Conservation (phyloP, 352 stramenopile species). For the Lagenidium sp. region DNA sequence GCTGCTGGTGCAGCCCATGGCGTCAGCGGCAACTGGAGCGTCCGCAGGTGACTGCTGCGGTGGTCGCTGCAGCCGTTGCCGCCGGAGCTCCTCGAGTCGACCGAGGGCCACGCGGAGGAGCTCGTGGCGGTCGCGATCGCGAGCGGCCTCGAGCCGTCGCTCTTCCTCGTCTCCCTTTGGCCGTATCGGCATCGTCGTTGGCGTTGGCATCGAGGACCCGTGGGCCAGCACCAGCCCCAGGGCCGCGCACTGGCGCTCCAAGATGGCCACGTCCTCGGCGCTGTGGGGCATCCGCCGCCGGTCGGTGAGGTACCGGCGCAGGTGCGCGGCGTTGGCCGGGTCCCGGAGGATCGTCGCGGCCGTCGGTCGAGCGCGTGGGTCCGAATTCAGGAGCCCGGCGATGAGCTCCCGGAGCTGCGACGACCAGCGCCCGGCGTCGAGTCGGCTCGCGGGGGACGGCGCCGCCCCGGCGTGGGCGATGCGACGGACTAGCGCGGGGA, state of each 20-base stretch:
- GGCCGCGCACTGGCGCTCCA: conserved; percentile 12
- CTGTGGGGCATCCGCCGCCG: not conserved
- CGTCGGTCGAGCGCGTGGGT: conserved; percentile 20
- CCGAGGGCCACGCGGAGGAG: conserved; percentile 27
- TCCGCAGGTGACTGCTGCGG: not conserved
- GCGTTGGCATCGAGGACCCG: not conserved
- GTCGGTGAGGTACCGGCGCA: conserved; percentile 21
- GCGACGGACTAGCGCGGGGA: conserved; percentile 38
- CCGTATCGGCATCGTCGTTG: not conserved
- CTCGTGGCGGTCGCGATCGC: conserved; percentile 30
- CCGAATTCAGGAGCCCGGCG: conserved; percentile 25
- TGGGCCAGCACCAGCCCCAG: conserved; percentile 5
- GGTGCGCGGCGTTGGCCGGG: conserved; percentile 14
- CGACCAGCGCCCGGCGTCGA: no score
- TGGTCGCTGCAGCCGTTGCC: conserved; percentile 12
- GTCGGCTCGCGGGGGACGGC: conserved; percentile 19
- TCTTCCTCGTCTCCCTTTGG: conserved; percentile 7
- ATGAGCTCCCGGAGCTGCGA: conserved; percentile 20
- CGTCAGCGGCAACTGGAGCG: not conserved
- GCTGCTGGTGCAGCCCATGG: not conserved
- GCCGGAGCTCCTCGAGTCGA: conserved; percentile 30
- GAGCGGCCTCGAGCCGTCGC: conserved; percentile 7
- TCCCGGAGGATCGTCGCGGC: conserved; percentile 24
- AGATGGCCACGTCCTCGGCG: conserved; percentile 14
- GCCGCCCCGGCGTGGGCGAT: conserved; percentile 36